Evolutionary conservation across 345 rosid species (phyloP).

Genomic region (Hirschfeldia incana): DNA sequence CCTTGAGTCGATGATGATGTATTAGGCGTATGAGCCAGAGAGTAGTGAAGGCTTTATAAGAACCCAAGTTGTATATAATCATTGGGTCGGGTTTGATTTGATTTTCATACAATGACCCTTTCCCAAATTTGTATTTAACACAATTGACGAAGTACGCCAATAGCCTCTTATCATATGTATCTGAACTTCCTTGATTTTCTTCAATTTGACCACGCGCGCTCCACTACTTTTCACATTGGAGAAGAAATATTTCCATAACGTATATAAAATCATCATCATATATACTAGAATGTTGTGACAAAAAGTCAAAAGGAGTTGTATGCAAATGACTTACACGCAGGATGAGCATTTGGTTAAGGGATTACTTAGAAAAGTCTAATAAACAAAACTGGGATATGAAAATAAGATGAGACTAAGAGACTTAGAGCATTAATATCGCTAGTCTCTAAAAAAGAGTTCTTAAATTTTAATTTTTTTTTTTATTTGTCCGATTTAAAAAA

Average conservation of each 20-base stretch:
- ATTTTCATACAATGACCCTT: neutral
- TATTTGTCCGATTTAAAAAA: too few species aligned
- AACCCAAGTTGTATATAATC: neutral
- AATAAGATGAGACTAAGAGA: neutral
- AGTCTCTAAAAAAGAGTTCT: too few species aligned
- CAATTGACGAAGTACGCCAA: neutral
- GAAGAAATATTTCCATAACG: neutral
- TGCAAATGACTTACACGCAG: neutral
- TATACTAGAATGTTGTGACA: neutral
- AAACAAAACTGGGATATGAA: neutral
- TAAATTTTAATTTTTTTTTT: too few species aligned
- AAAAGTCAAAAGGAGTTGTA: neutral
- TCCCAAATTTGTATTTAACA: neutral
- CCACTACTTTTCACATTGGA: neutral
- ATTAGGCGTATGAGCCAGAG: neutral
- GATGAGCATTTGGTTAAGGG: neutral
- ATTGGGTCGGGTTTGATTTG: neutral
- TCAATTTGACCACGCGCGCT: neutral
- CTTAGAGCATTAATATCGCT: too few species aligned
- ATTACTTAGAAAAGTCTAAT: neutral
- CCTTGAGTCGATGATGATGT: neutral
- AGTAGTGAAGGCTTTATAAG: neutral
- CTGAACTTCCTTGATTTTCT: neutral
- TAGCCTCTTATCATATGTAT: neutral
- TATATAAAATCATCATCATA: neutral